Percentiles rank a stretch among this genome's conserved stretches.
Evolutionary conservation across 1,284 basidiomycete genomes (phyloP).

Genomic region (Cryptococcus maquisensis): DNA sequence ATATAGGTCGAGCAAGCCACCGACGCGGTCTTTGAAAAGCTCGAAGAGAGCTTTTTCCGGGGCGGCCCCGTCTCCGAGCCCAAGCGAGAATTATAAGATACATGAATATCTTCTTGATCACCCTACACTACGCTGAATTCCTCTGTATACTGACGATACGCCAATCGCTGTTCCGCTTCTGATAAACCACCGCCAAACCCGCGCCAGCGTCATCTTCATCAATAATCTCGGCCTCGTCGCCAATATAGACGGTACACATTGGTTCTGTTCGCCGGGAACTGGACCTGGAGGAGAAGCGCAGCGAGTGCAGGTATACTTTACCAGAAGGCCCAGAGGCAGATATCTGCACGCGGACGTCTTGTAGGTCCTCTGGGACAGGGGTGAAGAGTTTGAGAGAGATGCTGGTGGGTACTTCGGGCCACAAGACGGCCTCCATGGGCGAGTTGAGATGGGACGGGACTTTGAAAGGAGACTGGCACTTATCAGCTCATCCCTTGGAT

Average conservation of each 20-base stretch:
- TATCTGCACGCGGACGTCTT: conserved; percentile 3
- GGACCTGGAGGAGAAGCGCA: conserved; percentile 1
- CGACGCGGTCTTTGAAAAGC: conserved; percentile 51
- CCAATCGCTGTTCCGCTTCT: conserved; percentile 1
- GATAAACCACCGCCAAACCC: neutral
- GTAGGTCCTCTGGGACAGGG: neutral
- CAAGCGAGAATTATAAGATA: neutral
- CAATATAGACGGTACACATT: neutral
- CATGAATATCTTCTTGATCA: neutral
- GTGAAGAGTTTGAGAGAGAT: neutral
- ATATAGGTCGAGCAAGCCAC: conserved; percentile 51
- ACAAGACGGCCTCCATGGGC: conserved; percentile 2
- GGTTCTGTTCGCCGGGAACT: neutral
- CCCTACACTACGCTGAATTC: neutral
- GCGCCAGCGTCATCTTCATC: neutral
- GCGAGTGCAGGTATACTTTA: conserved; percentile 6
- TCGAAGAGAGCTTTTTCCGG: conserved; percentile 45
- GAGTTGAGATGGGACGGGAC: conserved; percentile 9
- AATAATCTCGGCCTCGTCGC: neutral
- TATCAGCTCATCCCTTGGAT: no score
- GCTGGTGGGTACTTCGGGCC: conserved; percentile 6
- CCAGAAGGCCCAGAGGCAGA: conserved; percentile 4
- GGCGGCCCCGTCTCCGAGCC: conserved; percentile 6
- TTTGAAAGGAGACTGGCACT: conserved; percentile 5
- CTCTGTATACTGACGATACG: conserved; percentile 1